Base-by-base conservation (phyloP, 176 grass and related monocot genomes). In the Triticum urartu region DNA sequence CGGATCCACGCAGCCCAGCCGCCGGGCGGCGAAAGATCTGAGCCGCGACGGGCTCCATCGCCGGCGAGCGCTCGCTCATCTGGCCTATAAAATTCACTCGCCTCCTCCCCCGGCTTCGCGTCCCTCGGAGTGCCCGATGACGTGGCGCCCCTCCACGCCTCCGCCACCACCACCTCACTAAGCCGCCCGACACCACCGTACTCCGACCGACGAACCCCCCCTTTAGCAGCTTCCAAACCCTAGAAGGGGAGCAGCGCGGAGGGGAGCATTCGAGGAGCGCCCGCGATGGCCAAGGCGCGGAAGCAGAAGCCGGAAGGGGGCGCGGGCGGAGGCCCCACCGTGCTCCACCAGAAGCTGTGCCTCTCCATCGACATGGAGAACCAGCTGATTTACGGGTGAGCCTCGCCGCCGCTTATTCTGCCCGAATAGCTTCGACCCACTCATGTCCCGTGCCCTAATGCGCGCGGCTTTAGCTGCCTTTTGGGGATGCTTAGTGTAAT, bases 301-400 rank as follows among this genome's bases (percentile, higher is more conserved):
- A 94, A 92, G 90, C 97, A 92, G 86, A 91, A 95, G 80, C 86
- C 63, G 20, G 86, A 84, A 20, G 87, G 63, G 62, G 73, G 78
- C 52, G 84, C 87, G 15, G 82, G 65, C 47, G 87, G 84, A n/a
- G 95, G 91, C 77, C 87, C 78, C 72, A 88, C 93, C 66, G 93
- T 95, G 81, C 90, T 91, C 47, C 97, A 98, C 90, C 97, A 98
- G 88, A 98, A 98, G 82, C 85, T 98, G 3, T 98, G 93, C 90
- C 86, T 98, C 88, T 98, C 97, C 78, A 81, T 98, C 91, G 93
- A 98, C 81, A 90, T 95, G 92, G 93, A 94, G 50, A 92, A 87
- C 47, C 89, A 83, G 85, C 89, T 86, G 87, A 88, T 98, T 73
- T 92, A 92, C 76, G 97, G 97, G 97, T 98, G 92, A 92, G 93